Evolutionary conservation across 495 filamentous ascomycete genomes (phyloP).

Genomic region (Tuber brumale): DNA sequence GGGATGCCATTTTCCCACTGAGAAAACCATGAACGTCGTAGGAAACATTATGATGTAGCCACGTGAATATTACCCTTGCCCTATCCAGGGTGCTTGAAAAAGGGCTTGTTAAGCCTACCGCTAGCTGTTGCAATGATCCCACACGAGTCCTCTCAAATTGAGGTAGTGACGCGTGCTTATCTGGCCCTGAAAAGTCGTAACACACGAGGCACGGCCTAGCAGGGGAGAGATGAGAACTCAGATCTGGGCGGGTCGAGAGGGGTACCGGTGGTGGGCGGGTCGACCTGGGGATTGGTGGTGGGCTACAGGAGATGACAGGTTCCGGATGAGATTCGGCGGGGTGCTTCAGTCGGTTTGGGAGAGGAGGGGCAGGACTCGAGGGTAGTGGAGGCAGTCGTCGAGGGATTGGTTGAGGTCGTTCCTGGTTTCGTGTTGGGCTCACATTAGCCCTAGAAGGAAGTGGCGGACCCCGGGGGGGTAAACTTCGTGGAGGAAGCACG

Average conservation of each 20-base stretch:
- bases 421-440: background rate
- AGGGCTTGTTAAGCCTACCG: constrained; percentile 65
- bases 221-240: constrained; percentile 13
- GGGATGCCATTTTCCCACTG: constrained; percentile 56
- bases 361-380: background rate
- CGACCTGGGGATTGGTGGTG: constrained; percentile 45
- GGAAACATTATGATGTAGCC: constrained; percentile 86
- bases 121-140: constrained; percentile 56
- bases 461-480: background rate
- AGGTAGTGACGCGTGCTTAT: constrained; percentile 62
- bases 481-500: background rate
- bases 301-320: constrained; percentile 46
- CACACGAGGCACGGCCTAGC: constrained; percentile 62
- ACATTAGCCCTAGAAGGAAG: constrained; percentile 3
- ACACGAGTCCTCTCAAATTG: constrained; percentile 24
- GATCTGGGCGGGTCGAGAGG: constrained; percentile 33
- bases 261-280: constrained; percentile 36
- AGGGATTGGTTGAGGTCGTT: background rate
- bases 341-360: background rate
- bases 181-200: constrained; percentile 78
- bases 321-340: constrained; percentile 9
- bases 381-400: constrained; percentile 24
- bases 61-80: constrained; percentile 84
- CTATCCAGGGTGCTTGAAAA: constrained; percentile 82
- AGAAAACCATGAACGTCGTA: constrained; percentile 80